phyloP scores from a whole-genome alignment of 306 rosid genomes.

The Begonia peltatifolia region DNA sequence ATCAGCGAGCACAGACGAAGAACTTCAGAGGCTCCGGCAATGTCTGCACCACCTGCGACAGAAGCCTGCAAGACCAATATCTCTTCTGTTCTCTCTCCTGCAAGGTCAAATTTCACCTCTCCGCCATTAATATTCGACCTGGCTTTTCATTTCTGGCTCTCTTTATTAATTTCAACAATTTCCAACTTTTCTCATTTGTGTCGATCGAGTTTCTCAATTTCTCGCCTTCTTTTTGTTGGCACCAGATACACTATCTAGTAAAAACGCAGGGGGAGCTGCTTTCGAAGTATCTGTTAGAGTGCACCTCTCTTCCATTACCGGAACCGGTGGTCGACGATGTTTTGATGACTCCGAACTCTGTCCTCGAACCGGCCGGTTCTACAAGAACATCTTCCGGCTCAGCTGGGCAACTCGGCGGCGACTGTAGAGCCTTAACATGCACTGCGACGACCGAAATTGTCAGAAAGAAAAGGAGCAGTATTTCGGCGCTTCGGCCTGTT shows the following conservation, averaged over 20 bases:
- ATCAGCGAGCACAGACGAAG: constrained; percentile 60
- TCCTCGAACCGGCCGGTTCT: constrained; percentile 67
- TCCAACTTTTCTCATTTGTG: constrained; percentile 1
- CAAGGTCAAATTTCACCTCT: constrained; percentile 39
- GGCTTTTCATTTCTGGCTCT: no score
- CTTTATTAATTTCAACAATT: not conserved
- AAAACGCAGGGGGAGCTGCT: constrained; percentile 29
- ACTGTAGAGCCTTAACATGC: constrained; percentile 33
- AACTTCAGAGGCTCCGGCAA: constrained; percentile 68
- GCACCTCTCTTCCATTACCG: constrained; percentile 49
- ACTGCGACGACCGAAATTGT: constrained; percentile 77
- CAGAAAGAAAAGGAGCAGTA: constrained; percentile 40
- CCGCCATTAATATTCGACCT: not conserved
- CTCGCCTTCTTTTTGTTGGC: not conserved
- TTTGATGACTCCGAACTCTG: constrained; percentile 54
- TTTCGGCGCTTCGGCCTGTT: constrained; percentile 25
- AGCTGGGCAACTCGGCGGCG: constrained; percentile 35
- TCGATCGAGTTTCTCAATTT: not conserved
- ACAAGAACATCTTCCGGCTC: constrained; percentile 53
- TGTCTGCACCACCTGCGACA: constrained; percentile 69
- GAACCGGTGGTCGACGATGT: constrained; percentile 48
- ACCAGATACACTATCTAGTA: constrained; percentile 41
- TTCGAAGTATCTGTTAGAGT: constrained; percentile 39
- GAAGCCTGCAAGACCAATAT: constrained; percentile 71
- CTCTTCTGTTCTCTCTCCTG: constrained; percentile 75